These are phyloP conservation scores for Inonotus obliquus DNA, from an alignment of 1,284 basidiomycete genomes.

Conservation along the genomic window DNA sequence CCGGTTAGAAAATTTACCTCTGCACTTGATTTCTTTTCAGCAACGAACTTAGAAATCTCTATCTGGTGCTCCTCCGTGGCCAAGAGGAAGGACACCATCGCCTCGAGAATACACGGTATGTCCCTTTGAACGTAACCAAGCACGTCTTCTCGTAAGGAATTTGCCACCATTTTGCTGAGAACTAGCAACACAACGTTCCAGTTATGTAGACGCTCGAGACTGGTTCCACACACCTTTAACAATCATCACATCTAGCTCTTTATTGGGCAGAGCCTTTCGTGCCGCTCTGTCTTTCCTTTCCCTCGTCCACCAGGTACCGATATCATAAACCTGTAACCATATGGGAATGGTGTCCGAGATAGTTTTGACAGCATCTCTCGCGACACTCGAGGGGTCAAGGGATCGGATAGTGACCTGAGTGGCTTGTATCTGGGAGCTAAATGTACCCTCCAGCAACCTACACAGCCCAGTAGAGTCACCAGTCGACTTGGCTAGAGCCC, in stretches of 20 bases:
- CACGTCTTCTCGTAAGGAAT: slow-evolving; percentile 72
- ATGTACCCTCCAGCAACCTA: slow-evolving; percentile 50
- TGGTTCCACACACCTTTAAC: slow-evolving; percentile 44
- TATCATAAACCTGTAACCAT: background rate
- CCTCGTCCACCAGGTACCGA: slow-evolving; percentile 49
- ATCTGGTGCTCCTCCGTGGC: slow-evolving; percentile 60
- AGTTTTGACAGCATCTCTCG: background rate
- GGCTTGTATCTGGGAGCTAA: background rate
- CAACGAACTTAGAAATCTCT: slow-evolving; percentile 37
- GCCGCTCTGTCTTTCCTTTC: slow-evolving; percentile 49
- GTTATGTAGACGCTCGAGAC: background rate
- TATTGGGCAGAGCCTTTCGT: slow-evolving; percentile 50
- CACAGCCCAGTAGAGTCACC: slow-evolving; percentile 45
- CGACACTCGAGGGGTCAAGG: background rate
- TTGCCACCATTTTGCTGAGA: slow-evolving; percentile 62
- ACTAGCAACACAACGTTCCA: slow-evolving; percentile 38
- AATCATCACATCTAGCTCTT: slow-evolving; percentile 53
- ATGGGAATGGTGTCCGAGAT: background rate
- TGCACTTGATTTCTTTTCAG: slow-evolving; percentile 34
- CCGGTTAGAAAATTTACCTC: slow-evolving; percentile 19
- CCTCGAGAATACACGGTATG: slow-evolving; percentile 76
- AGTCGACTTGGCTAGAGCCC: slow-evolving; percentile 43
- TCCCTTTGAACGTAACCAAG: slow-evolving; percentile 82
- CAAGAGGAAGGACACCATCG: slow-evolving; percentile 59
- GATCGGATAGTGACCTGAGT: background rate